Base-by-base conservation (phyloP, 1,284 basidiomycete genomes). In the Phylloporus gajari region DNA sequence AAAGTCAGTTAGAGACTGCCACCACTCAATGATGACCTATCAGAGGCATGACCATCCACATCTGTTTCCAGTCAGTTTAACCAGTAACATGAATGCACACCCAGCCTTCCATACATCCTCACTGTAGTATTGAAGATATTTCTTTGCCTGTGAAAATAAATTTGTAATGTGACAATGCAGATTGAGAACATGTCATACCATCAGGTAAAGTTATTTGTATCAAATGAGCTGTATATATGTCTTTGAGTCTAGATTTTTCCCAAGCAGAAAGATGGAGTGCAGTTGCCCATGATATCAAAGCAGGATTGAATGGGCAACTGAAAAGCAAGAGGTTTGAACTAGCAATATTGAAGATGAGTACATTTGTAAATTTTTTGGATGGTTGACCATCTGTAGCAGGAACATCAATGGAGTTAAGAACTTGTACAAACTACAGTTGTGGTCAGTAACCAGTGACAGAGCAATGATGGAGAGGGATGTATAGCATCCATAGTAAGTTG, bases 161-260 rank as follows among this genome's bases (percentile, higher is more conserved):
- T 30, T 56, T 3, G 64, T 79, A 56, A 72, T 42, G 38, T 65
- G 44, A 56, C 17, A 27, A 70, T 21, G 27, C n/a, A 25, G 48
- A 61, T 63, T 17, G 32, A 42, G n/a, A 64, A 58, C 75, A 84
- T 84, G 79, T 76, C 85, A 76, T 77, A 86, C 89, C 85, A 46
- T 86, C 86, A 68, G 84, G 86, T 30, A 93, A 79, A 48, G 90
- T 91, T 83, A 95, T 93, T 66, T 95, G 89, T 75, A 97, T 90
- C 62, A 99, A 86, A 84, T 98, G 95, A 3, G 97, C 97, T 0
- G 97, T 99, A 83, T 99, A 99, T 72, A 99, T 96, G 84, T 99
- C 97, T 83, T 98, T 97, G 32, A 99, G 88, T 38, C 97, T 91
- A 2, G 95, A 94, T 77, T 98, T 96, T 83, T 99, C 97, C 96